Evolutionary conservation across 23 red algal genomes (phyloP), one percentile per base, ranked within the genome.

Genomic region (Cyanidiococcus yangmingshanensis): DNA sequence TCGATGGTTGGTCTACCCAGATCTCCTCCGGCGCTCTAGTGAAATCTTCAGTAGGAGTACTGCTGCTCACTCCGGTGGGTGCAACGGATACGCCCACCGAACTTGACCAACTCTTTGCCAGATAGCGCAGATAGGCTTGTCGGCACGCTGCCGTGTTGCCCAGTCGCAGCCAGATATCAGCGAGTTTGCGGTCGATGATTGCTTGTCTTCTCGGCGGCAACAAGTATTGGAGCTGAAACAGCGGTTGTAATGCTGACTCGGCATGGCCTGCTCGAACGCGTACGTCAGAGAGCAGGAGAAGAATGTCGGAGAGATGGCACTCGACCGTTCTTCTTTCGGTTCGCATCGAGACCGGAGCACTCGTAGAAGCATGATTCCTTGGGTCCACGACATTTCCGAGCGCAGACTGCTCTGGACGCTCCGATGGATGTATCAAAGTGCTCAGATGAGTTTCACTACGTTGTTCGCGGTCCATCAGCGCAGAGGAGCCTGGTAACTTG

Each of bases 121-220:
- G 12, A 35, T 32, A 71, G 21, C 32, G 63, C 21, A 35, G n/a
- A 71, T 35, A 71, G 3, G 63, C 63, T 35, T 25, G n/a, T 35
- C 21, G 63, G 27, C 63, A 71, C 3, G n/a, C n/a, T 12, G 12
- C 63, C 32, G 63, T 12, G 32, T 32, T 35, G 12, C 63, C 63
- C 63, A 71, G 63, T 3, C 63, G 63, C 63, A 71, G 32, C 63
- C 63, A 71, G n/a, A 71, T 35, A 25, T 71, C 63, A 35, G 63
- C 63, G 16, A 71, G 21, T 35, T 71, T 71, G 63, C 63, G 63
- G 63, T 71, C 16, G 7, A 71, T 35, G 63, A 71, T 71, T 25
- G 63, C 63, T 35, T 71, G n/a, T 71, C 32, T 7, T 3, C 12
- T 12, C 27, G 32, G 63, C 7, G 32, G 63, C 63, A 35, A 29